Percentiles rank a stretch among this genome's conserved stretches.
phyloP scores from a whole-genome alignment of 176 grass and related monocot species.

The Eremochloa ophiuroides region DNA sequence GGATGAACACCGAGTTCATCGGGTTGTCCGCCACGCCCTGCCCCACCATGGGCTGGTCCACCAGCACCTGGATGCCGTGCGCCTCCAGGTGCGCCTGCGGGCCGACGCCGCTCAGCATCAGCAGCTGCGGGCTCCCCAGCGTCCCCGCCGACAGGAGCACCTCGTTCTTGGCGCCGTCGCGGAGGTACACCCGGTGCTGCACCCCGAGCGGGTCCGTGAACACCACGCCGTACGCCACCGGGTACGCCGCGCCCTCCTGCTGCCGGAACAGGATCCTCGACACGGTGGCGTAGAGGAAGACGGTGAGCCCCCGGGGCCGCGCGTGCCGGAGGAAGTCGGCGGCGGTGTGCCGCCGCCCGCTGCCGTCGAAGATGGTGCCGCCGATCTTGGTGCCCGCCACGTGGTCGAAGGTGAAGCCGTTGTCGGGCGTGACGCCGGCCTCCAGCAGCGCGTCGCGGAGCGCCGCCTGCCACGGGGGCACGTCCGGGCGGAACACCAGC shows the following conservation, averaged over 20 bases:
- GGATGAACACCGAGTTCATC: slow-evolving; percentile 71
- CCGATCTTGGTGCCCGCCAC: slow-evolving; percentile 81
- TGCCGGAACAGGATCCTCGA: slow-evolving; percentile 57
- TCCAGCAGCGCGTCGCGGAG: slow-evolving; percentile 70
- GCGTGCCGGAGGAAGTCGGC: slow-evolving; percentile 80
- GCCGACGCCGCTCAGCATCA: slow-evolving; percentile 83
- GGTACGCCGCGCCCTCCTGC: slow-evolving; percentile 39
- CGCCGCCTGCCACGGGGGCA: slow-evolving; percentile 67
- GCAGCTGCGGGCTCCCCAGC: slow-evolving; percentile 76
- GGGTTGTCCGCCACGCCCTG: slow-evolving; percentile 84
- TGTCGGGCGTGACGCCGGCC: slow-evolving; percentile 63
- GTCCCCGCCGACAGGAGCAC: slow-evolving; percentile 70
- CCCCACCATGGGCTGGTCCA: slow-evolving; percentile 75
- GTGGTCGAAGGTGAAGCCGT: slow-evolving; percentile 87
- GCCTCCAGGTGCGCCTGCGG: slow-evolving; percentile 60
- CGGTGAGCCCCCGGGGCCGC: slow-evolving; percentile 43
- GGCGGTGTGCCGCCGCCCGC: slow-evolving; percentile 65
- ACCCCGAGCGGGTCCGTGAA: slow-evolving; percentile 50
- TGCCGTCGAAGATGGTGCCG: slow-evolving; percentile 74
- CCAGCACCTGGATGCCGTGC: slow-evolving; percentile 48
- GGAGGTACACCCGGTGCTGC: slow-evolving; percentile 65
- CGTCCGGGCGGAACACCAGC: slow-evolving; percentile 58
- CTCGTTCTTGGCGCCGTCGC: slow-evolving; percentile 43
- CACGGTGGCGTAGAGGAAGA: slow-evolving; percentile 62
- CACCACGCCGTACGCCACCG: slow-evolving; percentile 63